These are phyloP conservation scores for Neurospora sp. DNA, from an alignment of 495 filamentous ascomycete genomes.

Conservation along the genomic window DNA sequence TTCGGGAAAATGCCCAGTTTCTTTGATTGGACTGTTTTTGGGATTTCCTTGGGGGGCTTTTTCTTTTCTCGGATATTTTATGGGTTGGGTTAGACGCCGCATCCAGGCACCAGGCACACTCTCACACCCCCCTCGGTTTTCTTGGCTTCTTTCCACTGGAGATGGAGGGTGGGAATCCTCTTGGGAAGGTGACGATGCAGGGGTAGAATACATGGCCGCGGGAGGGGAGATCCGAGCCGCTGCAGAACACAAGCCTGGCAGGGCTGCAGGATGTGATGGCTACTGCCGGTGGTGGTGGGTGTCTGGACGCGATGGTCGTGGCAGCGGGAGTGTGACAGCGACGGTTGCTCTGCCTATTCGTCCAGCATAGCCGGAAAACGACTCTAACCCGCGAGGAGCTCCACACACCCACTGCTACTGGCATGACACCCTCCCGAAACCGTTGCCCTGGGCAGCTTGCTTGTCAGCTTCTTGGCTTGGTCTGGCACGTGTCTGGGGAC, in stretches of 20 bases:
- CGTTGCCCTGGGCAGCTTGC: neutral
- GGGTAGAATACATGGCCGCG: neutral
- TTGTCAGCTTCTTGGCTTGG: neutral
- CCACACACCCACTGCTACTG: neutral
- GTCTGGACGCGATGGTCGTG: conserved; percentile 7
- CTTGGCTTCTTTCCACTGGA: neutral
- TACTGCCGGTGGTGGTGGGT: conserved; percentile 3
- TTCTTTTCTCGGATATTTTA: neutral
- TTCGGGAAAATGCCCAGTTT: neutral
- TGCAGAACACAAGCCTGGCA: conserved; percentile 6
- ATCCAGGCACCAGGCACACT: neutral
- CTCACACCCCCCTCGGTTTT: neutral
- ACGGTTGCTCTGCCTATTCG: neutral
- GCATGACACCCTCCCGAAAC: neutral
- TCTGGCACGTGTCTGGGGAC: neutral
- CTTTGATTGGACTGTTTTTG: neutral
- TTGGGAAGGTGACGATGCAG: neutral
- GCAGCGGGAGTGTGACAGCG: neutral
- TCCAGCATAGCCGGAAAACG: neutral
- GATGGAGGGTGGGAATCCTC: neutral
- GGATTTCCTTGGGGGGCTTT: neutral
- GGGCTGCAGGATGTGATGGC: conserved; percentile 15
- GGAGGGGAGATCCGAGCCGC: neutral
- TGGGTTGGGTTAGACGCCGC: neutral
- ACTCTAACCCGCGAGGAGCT: neutral